Base-by-base conservation (phyloP, 1,284 basidiomycete species). In the Marasmius oreades region DNA sequence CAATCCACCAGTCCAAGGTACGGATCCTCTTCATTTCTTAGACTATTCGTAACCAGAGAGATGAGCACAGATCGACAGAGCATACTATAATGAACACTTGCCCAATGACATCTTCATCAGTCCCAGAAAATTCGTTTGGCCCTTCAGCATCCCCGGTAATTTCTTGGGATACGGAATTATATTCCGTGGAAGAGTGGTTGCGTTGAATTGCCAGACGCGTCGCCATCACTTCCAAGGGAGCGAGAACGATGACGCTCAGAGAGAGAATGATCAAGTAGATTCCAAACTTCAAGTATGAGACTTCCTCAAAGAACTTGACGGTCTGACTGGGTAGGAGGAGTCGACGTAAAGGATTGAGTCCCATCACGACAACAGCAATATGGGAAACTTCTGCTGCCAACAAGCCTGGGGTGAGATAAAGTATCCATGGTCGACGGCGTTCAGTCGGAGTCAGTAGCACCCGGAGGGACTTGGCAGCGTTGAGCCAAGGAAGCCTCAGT, bases 101-200 rank as follows among this genome's bases (percentile, higher is more conserved):
- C 85, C 91, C 91, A 63, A 96, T 93, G 10, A 96, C 93, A 66
- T 95, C 93, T 69, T 95, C 93, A 28, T 88, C 86, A 14, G 78
- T 75, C 5, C 89, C 91, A 28, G 85, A 81, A 66, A 87, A 94
- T 59, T 89, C 85, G 7, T 72, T 70, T 5, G 78, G 76, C 56
- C 88, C 84, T 58, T 89, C 86, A 3, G 74, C 75, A 62, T 90
- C 87, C 2, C 82, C 83, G 54, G 87, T 86, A 26, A 84, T 82
- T 60, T 89, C 86, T 64, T 90, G 86, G 14, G 82, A 73, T 20
- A 88, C 83, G 0, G 86, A 85, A 61, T 88, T 85, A 63, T 82
- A 88, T 56, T 87, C 86, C 5, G 84, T 73, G 5, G 82, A 83
- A 6, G 85, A 84, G 59, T 90, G 86, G 64, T 93, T 95, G 55